These are phyloP conservation scores for Pseudognaphalium luteoalbum DNA, from an alignment of 129 eudicot genomes.

Conservation along the genomic window DNA sequence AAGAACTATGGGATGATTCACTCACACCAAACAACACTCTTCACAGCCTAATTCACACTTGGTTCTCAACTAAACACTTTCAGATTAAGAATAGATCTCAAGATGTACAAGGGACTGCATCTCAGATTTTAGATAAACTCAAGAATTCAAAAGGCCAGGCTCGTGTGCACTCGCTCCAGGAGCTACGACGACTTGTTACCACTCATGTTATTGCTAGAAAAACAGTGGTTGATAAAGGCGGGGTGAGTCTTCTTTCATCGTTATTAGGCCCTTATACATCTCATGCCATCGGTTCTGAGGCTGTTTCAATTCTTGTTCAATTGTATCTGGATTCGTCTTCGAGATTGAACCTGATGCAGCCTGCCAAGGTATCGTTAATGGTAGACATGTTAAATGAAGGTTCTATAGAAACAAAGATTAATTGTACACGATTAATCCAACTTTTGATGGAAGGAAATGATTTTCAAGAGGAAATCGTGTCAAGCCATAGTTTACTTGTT, in stretches of 20 bases:
- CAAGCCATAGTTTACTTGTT: slow-evolving; percentile 46
- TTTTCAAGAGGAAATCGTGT: slow-evolving; percentile 36
- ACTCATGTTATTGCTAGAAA: slow-evolving; percentile 24
- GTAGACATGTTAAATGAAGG: slow-evolving; percentile 58
- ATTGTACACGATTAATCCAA: slow-evolving; percentile 35
- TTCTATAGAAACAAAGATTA: slow-evolving; percentile 45
- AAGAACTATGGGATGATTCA: slow-evolving; percentile 28
- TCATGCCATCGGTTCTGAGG: slow-evolving; percentile 54
- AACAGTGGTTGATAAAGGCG: slow-evolving; percentile 34
- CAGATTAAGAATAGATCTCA: slow-evolving; percentile 37
- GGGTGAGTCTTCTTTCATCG: slow-evolving; percentile 33
- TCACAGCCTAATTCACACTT: slow-evolving; percentile 11
- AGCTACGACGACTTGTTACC: slow-evolving; percentile 31
- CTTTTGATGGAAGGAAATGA: slow-evolving; percentile 41
- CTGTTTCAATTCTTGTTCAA: slow-evolving; percentile 44
- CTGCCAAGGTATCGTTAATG: slow-evolving; percentile 45
- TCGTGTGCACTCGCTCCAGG: slow-evolving; percentile 32
- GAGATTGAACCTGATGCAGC: slow-evolving; percentile 34
- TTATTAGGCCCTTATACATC: slow-evolving; percentile 51
- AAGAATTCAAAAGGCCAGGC: slow-evolving; percentile 45
- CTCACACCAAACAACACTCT: slow-evolving; percentile 23
- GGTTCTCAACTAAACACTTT: slow-evolving; percentile 3
- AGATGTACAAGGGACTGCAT: slow-evolving; percentile 38
- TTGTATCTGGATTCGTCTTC: slow-evolving; percentile 35
- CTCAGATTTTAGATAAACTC: slow-evolving; percentile 25